Evolutionary conservation across 1,284 basidiomycete genomes (phyloP), one percentile per base, ranked within the genome.

Genomic region (Cryptococcus amylolentus): DNA sequence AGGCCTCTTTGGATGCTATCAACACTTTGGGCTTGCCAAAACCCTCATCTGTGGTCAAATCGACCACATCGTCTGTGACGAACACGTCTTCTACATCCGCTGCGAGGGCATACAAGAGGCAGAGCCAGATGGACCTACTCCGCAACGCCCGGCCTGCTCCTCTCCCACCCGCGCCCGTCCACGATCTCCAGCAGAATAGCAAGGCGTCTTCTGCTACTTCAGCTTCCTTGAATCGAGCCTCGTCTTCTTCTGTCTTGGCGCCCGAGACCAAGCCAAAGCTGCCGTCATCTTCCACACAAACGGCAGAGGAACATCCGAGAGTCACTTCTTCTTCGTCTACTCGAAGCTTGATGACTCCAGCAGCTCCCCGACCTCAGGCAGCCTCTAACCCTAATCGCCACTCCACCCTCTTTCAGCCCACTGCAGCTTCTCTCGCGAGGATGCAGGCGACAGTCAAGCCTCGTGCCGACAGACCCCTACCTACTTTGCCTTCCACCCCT

Each of bases 381-480:
- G 20, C 31, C 10, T 35, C 38, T 18, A 14, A 39, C 43, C 40
- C 18, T 42, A 58, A 68, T 14, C 51, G 67, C 12, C 52, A 64
- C 12, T 70, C 71, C 4, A 70, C 68, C 18, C 57, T 74, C 9
- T 64, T 66, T 35, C 49, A 66, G 5, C 72, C 73, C 0, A 76
- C 73, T 5, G 71, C 70, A 0, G 66, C 70, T 18, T 73, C 71
- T 4, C 49, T 69, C 0, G 73, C 73, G 1, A 57, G 73, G 31
- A 73, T 72, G 70, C 72, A 76, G 57, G 70, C 73, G 26, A 76
- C 71, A 9, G 63, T 75, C 49, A 69, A 64, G 57, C 73, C 72
- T 3, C 59, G 56, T 5, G 28, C 54, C 0, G 44, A 56, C 8
- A 56, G 62, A 20, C 64, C 60, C 1, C 57, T 58, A 14, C 66